Evolutionary conservation across 2,329 filamentous ascomycete genomes (phyloP).

Genomic region (Microcyclospora pomicola): DNA sequence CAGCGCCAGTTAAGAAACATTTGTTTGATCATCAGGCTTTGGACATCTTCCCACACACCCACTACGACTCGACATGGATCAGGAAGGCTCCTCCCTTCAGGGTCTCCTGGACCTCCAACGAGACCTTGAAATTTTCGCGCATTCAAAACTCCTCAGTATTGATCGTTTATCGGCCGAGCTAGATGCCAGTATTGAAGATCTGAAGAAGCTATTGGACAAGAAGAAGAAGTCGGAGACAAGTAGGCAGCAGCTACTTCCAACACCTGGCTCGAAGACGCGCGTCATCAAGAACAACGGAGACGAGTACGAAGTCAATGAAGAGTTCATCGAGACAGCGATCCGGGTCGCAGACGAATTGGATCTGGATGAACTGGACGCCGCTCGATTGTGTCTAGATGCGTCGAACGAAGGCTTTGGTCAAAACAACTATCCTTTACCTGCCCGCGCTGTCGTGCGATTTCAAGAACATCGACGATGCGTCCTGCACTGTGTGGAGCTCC

Average conservation of each 20-base stretch:
- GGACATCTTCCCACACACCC: too few relatives aligned
- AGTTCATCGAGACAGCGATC: slow-evolving; percentile 71
- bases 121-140: slow-evolving; percentile 64
- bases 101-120: slow-evolving; percentile 73
- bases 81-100: slow-evolving; percentile 52
- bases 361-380: slow-evolving; percentile 77
- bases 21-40: too few relatives aligned
- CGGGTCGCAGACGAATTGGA: slow-evolving; percentile 78
- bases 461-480: slow-evolving; percentile 74
- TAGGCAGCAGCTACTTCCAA: slow-evolving; percentile 55
- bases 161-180: slow-evolving; percentile 56
- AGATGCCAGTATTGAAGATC: slow-evolving; percentile 50
- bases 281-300: slow-evolving; percentile 59
- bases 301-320: slow-evolving; percentile 69
- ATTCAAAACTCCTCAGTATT: slow-evolving; percentile 54
- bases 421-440: slow-evolving; percentile 58
- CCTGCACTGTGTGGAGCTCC: slow-evolving; percentile 68
- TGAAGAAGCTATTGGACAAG: slow-evolving; percentile 61
- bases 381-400: slow-evolving; percentile 55
- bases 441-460: slow-evolving; percentile 73
- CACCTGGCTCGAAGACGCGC: slow-evolving; percentile 31
- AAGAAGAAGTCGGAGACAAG: slow-evolving; percentile 61
- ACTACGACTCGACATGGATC: slow-evolving; percentile 45
- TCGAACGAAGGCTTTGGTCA: slow-evolving; percentile 54
- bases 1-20: too few relatives aligned